Conservation (phyloP, 176 grass and related monocot genomes). For the Sorghum bicolor region DNA sequence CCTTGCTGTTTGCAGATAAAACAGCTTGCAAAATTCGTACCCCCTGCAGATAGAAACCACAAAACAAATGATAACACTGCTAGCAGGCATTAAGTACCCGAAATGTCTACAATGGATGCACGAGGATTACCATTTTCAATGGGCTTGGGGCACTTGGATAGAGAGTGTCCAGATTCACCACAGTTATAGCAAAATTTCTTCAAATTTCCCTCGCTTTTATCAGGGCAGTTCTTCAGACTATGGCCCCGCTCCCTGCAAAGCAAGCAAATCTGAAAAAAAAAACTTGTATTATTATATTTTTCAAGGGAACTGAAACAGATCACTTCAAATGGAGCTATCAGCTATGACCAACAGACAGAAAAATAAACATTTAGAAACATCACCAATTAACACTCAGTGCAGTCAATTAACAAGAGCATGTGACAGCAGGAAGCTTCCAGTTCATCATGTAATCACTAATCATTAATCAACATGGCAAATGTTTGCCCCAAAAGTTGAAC, state of each 20-base stretch:
- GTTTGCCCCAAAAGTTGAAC: not conserved
- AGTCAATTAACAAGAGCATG: not conserved
- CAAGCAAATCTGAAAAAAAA: constrained; percentile 75
- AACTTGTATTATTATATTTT: not conserved
- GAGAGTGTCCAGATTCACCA: constrained; percentile 73
- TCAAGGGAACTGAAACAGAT: not conserved
- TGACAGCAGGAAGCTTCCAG: not conserved
- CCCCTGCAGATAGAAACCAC: constrained; percentile 40
- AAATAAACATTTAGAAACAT: not conserved
- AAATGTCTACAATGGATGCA: constrained; percentile 1
- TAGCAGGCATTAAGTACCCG: not conserved
- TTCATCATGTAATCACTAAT: constrained; percentile 11
- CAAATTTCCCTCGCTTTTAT: constrained; percentile 53
- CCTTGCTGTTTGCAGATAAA: constrained; percentile 87
- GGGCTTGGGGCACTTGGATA: constrained; percentile 74
- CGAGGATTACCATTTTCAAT: constrained; percentile 64
- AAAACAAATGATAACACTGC: not conserved
- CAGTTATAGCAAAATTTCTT: constrained; percentile 95
- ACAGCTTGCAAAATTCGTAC: constrained; percentile 86
- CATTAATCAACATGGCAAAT: not conserved
- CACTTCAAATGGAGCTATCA: not conserved
- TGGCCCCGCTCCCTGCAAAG: constrained; percentile 77
- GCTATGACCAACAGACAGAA: not conserved
- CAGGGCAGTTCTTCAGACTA: constrained; percentile 87
- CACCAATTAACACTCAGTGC: not conserved